Percentiles rank a stretch among this genome's conserved stretches.
phyloP scores from a whole-genome alignment of 108 stramenopile genomes.

The Craspedostauros australis region DNA sequence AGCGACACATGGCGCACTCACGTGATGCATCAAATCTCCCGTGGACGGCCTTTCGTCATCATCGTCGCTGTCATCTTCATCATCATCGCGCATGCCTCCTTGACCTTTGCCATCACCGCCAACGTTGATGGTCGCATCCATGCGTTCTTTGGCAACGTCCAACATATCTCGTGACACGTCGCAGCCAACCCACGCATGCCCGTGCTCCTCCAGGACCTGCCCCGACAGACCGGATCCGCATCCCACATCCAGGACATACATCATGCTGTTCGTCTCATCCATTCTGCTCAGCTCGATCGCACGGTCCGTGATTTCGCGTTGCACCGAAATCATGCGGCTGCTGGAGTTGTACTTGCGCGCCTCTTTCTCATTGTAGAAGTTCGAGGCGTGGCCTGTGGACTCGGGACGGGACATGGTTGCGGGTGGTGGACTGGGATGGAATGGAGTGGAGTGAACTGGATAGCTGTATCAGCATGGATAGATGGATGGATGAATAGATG shows the following conservation, averaged over 20 bases:
- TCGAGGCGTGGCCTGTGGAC: constrained; percentile 79
- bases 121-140: constrained; percentile 31
- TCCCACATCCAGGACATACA: constrained; percentile 91
- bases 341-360: constrained; percentile 93
- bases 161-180: constrained; percentile 98
- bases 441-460: neutral
- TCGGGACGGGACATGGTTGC: constrained; percentile 85
- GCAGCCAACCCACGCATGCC: constrained; percentile 95
- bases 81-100: constrained; percentile 14
- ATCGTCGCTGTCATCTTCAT: constrained; percentile 27
- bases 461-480: too few relatives aligned
- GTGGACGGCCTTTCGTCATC: constrained; percentile 32
- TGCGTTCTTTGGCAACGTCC: constrained; percentile 87
- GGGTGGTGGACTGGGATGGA: neutral
- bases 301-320: constrained; percentile 94
- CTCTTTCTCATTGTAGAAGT: constrained; percentile 91
- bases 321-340: constrained; percentile 93
- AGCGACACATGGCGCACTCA: constrained; percentile 1
- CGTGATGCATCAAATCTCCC: constrained; percentile 81
- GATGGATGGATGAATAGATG: too few relatives aligned
- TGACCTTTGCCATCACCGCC: constrained; percentile 23
- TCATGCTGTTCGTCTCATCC: constrained; percentile 35
- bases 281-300: constrained; percentile 92
- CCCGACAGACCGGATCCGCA: constrained; percentile 97
- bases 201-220: constrained; percentile 88